Conservation (phyloP, 2,329 filamentous ascomycete species). For the Juglanconis juglandina region DNA sequence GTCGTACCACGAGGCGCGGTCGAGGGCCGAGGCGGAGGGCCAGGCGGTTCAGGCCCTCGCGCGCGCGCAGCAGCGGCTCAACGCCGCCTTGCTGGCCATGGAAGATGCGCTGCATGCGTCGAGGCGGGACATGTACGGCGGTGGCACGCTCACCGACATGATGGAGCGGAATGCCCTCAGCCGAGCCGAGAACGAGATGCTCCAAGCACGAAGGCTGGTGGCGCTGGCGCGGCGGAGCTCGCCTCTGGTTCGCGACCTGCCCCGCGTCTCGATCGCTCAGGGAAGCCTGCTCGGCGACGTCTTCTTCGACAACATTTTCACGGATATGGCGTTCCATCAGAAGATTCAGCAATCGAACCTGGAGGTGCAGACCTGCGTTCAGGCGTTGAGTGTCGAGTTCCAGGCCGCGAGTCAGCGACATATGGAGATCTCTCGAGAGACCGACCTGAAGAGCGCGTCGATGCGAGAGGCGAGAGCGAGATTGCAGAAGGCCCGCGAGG, state of each 20-base stretch:
- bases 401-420: conserved; percentile 30
- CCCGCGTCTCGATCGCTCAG: conserved; percentile 39
- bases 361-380: conserved; percentile 34
- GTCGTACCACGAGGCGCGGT: conserved; percentile 35
- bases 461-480: conserved; percentile 33
- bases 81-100: conserved; percentile 34
- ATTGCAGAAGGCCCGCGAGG: conserved; percentile 43
- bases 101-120: conserved; percentile 40
- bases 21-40: conserved; percentile 35
- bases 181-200: conserved; percentile 41
- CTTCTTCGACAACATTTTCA: conserved; percentile 54
- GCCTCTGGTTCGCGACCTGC: conserved; percentile 36
- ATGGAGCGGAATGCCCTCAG: conserved; percentile 51
- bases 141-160: conserved; percentile 46
- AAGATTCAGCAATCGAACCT: conserved; percentile 44
- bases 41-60: conserved; percentile 39
- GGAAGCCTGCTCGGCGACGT: conserved; percentile 47
- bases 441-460: conserved; percentile 27
- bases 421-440: conserved; percentile 27
- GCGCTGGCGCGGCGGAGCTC: conserved; percentile 39
- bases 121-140: conserved; percentile 47
- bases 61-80: conserved; percentile 36
- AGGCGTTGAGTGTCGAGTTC: conserved; percentile 30
- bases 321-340: conserved; percentile 49
- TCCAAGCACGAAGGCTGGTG: conserved; percentile 37